Percentiles rank a stretch among this genome's conserved stretches.
phyloP scores from a whole-genome alignment of 2,329 filamentous ascomycete genomes.

The Pyricularia sp. region DNA sequence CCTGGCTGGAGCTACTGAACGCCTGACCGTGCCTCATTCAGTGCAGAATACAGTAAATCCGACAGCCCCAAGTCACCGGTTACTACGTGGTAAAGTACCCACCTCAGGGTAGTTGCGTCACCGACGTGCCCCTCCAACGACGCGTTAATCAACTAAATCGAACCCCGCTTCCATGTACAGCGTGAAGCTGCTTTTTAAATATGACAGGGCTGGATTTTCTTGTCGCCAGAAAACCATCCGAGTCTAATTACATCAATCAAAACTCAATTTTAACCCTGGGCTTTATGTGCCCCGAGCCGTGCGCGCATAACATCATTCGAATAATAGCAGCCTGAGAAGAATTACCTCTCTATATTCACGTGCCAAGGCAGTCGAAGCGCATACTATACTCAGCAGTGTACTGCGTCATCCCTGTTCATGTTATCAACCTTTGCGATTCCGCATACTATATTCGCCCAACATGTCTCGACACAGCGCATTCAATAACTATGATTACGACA shows the following conservation, averaged over 20 bases:
- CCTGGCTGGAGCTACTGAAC: neutral
- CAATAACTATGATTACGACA: constrained; percentile 39
- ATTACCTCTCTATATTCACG: neutral
- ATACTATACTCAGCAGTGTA: neutral
- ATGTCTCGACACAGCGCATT: constrained; percentile 40
- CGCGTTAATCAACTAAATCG: neutral
- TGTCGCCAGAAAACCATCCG: neutral
- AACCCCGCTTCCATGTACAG: neutral
- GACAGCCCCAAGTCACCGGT: neutral
- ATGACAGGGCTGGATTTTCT: neutral
- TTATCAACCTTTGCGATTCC: neutral
- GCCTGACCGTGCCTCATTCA: neutral
- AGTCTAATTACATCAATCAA: neutral
- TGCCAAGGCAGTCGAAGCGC: neutral
- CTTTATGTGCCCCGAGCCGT: neutral
- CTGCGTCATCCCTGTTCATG: neutral
- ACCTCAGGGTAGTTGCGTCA: neutral
- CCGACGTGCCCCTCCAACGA: neutral
- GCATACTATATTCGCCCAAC: neutral
- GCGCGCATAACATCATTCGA: neutral
- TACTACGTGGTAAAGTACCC: neutral
- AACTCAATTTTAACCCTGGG: neutral
- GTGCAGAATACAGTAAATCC: neutral
- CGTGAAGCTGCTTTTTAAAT: neutral
- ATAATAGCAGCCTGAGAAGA: neutral